Base-by-base conservation (phyloP, 2,329 filamentous ascomycete genomes). In the Phyllosticta citrichinensis region DNA sequence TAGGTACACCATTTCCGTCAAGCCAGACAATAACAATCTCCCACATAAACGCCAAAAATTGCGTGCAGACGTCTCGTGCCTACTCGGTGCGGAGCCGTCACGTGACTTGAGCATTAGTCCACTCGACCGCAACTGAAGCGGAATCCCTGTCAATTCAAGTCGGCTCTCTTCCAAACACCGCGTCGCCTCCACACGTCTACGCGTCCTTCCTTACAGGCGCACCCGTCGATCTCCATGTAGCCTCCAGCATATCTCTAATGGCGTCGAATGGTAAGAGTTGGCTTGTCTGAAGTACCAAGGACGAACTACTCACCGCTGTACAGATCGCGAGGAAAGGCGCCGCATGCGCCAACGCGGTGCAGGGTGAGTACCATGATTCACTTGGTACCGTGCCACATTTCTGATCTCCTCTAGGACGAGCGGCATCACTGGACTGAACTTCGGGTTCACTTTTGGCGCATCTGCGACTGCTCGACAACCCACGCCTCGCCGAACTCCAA, bases 261-360 rank as follows among this genome's bases (percentile, higher is more conserved):
- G 55, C 57, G 1, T 14, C 62, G 3, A 63, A 56, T 12, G 54
- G 56, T 64, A 56, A 55, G 33, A 10, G 20, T 25, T 5, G 17
- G 10, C 11, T 25, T 25, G 24, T n/a, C 19, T 33, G 24, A 24
- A 20, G 10, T 11, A 22, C 22, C 10, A 14, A 55, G n/a, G 22
- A n/a, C 2, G 9, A 8, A 30, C 27, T 53, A 54, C 56, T 4
- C 20, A 52, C 35, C 24, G 33, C n/a, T 62, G 52, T 5, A 6
- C 64, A 80, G 79, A 76, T 70, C 78, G 80, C 70, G 75, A 79
- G 68, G 80, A 82, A 73, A 79, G 79, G 68, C 76, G 76, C 68
- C 78, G 79, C 68, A 80, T 82, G 78, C 81, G 80, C 71, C 77
- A 81, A 71, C 80, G 81, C 68, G 81, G 81, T 70, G 80, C 81